Percentiles rank a stretch among this genome's conserved stretches.
phyloP scores from a whole-genome alignment of 139 green algal species.

The Zygnema cylindricum region DNA sequence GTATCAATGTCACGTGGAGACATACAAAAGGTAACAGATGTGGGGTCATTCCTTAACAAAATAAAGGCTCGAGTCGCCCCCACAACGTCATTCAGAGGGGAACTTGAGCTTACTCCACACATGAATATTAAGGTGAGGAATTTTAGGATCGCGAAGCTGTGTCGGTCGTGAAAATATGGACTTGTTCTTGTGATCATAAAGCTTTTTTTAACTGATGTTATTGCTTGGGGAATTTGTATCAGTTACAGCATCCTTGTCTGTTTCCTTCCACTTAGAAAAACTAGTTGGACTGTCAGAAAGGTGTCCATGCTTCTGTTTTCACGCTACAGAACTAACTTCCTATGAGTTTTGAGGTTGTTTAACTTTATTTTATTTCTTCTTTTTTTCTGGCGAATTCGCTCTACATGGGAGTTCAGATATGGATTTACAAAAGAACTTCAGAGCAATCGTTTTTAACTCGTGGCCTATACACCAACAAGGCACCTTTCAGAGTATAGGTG shows the following conservation, averaged over 20 bases:
- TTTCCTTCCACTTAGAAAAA: not conserved
- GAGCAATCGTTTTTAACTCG: constrained; percentile 3
- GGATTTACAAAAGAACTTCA: constrained; percentile 45
- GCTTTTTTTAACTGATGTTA: not conserved
- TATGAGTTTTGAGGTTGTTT: no score
- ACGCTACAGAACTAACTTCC: constrained; percentile 7
- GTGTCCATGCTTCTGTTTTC: not conserved
- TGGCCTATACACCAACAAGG: constrained; percentile 44
- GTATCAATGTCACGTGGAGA: not conserved
- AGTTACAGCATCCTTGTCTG: not conserved
- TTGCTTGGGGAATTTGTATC: no score
- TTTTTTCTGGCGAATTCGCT: no score
- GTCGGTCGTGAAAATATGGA: not conserved
- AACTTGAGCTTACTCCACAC: constrained; percentile 2
- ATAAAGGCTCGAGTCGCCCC: not conserved
- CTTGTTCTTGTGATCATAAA: not conserved
- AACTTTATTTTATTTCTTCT: no score
- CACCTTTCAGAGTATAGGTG: not conserved
- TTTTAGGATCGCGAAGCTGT: not conserved
- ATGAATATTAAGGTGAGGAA: constrained; percentile 10
- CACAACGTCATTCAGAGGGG: not conserved
- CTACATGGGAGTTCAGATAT: no score
- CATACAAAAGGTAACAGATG: not conserved
- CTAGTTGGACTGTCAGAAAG: not conserved
- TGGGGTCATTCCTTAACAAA: not conserved